Conservation (phyloP, 2,329 filamentous ascomycete species). For the Pseudocercospora crystallina region DNA sequence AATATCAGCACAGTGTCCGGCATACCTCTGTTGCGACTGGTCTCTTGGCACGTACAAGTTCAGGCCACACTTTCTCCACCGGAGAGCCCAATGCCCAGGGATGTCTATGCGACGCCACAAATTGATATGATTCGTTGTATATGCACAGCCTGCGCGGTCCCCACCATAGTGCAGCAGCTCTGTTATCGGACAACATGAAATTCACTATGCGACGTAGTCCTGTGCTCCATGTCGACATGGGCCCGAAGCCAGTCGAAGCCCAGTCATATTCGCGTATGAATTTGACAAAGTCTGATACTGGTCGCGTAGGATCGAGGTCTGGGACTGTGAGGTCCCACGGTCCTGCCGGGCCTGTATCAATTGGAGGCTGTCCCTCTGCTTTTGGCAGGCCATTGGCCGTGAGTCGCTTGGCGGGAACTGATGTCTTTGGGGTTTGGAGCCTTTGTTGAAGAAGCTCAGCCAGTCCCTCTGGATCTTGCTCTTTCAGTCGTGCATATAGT, state of each 20-base stretch:
- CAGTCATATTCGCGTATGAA: slow-evolving; percentile 20
- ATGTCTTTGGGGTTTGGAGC: background rate
- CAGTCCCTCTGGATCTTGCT: slow-evolving; percentile 18
- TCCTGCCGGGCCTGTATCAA: background rate
- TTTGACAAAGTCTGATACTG: slow-evolving; percentile 9
- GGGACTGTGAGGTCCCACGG: slow-evolving; percentile 12
- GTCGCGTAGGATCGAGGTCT: background rate
- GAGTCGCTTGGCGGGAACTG: background rate
- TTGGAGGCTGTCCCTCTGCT: background rate
- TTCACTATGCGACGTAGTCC: slow-evolving; percentile 20
- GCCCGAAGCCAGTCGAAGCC: slow-evolving; percentile 17
- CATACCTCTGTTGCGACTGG: background rate
- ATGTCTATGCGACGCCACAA: slow-evolving; percentile 35
- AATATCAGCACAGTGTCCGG: background rate
- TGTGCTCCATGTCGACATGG: slow-evolving; percentile 18
- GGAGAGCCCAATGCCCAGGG: slow-evolving; percentile 18
- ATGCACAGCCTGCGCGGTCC: slow-evolving; percentile 34
- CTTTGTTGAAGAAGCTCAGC: slow-evolving; percentile 6
- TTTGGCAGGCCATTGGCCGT: background rate
- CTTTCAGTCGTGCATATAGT: slow-evolving; percentile 8
- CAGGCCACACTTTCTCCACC: slow-evolving; percentile 15
- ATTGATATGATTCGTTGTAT: slow-evolving; percentile 39
- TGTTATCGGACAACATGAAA: slow-evolving; percentile 20
- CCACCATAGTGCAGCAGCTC: slow-evolving; percentile 23
- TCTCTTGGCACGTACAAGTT: slow-evolving; percentile 9